A percentile compares a stretch with the other conserved stretches of the same genome.
phyloP scores from a whole-genome alignment of 2,329 filamentous ascomycete species.

The Phaeoacremonium minimum region DNA sequence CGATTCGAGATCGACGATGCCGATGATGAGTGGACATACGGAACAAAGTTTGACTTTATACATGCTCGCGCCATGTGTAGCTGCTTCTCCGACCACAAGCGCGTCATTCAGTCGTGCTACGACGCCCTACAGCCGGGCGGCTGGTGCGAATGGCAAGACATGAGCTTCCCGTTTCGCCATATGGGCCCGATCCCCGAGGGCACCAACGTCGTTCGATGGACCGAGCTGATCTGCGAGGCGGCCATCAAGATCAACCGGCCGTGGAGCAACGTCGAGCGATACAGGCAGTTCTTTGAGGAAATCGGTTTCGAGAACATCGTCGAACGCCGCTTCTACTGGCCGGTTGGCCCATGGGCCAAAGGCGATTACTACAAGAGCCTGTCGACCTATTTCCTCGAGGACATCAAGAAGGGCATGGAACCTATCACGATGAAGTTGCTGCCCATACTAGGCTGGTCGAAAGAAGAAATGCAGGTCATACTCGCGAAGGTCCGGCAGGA shows the following conservation, averaged over 20 bases:
- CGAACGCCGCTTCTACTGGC: conserved; percentile 18
- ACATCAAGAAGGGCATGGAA: conserved; percentile 12
- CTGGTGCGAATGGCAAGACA: conserved; percentile 17
- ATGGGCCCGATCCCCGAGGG: conserved; percentile 5
- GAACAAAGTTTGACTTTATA: conserved; percentile 16
- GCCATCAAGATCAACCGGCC: conserved; percentile 12
- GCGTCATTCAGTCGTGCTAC: conserved; percentile 10
- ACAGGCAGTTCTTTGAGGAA: conserved; percentile 13
- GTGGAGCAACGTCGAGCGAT: conserved; percentile 13
- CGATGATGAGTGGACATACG: conserved; percentile 16
- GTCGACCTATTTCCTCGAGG: conserved; percentile 12
- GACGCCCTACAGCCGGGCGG: conserved; percentile 16
- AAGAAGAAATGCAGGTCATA: conserved; percentile 8
- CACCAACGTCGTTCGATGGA: conserved; percentile 11
- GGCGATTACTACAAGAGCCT: conserved; percentile 18
- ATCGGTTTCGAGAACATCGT: conserved; percentile 17
- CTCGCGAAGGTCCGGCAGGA: conserved; percentile 9
- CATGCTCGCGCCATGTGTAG: conserved; percentile 15
- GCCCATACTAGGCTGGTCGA: conserved; percentile 6
- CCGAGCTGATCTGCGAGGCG: conserved; percentile 10
- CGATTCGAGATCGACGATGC: conserved; percentile 18
- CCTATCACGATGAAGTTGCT: conserved; percentile 10
- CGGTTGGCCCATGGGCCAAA: conserved; percentile 16
- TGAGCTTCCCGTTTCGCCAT: conserved; percentile 16
- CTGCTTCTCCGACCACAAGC: conserved; percentile 10